Conservation (phyloP, 2,329 filamentous ascomycete species). For the Ceratocystis cacaofunesta region DNA sequence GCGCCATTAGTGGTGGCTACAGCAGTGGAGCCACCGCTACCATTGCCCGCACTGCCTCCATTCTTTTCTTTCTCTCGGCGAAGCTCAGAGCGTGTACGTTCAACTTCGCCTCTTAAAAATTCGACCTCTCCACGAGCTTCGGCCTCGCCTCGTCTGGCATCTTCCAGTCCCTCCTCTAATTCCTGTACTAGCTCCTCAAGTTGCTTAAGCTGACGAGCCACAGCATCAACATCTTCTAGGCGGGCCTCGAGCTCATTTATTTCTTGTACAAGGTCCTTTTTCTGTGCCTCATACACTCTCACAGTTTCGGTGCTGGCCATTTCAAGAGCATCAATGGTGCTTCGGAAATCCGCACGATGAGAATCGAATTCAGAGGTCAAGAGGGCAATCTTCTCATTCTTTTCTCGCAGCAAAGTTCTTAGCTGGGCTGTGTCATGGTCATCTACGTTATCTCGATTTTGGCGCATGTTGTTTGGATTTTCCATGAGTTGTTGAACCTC, state of each 20-base stretch:
- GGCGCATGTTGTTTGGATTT: slow-evolving; percentile 32
- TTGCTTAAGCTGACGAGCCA: slow-evolving; percentile 84
- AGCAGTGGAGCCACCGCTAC: slow-evolving; percentile 26
- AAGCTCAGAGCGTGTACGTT: slow-evolving; percentile 76
- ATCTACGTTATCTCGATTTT: slow-evolving; percentile 31
- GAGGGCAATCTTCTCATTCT: slow-evolving; percentile 91
- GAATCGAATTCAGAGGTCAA: slow-evolving; percentile 89
- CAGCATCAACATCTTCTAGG: slow-evolving; percentile 77
- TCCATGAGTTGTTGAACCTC: slow-evolving; percentile 60
- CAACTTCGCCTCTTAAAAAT: slow-evolving; percentile 86
- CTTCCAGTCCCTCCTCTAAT: slow-evolving; percentile 89
- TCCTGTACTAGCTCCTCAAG: slow-evolving; percentile 93
- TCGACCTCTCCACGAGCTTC: slow-evolving; percentile 93
- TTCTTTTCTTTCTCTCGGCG: slow-evolving; percentile 77
- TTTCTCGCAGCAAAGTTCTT: slow-evolving; percentile 72
- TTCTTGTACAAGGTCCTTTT: slow-evolving; percentile 72
- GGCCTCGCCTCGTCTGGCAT: slow-evolving; percentile 82
- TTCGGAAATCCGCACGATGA: slow-evolving; percentile 88
- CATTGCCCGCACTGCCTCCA: slow-evolving; percentile 34
- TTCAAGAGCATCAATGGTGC: slow-evolving; percentile 91
- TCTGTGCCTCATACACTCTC: slow-evolving; percentile 85
- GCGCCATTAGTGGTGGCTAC: slow-evolving; percentile 1
- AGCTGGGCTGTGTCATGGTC: slow-evolving; percentile 64
- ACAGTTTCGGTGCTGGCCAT: slow-evolving; percentile 92
- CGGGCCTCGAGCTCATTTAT: slow-evolving; percentile 68